A percentile compares a stretch with the other conserved stretches of the same genome.
Evolutionary conservation across 306 rosid genomes (phyloP).

Genomic region (Citrullus amarus): DNA sequence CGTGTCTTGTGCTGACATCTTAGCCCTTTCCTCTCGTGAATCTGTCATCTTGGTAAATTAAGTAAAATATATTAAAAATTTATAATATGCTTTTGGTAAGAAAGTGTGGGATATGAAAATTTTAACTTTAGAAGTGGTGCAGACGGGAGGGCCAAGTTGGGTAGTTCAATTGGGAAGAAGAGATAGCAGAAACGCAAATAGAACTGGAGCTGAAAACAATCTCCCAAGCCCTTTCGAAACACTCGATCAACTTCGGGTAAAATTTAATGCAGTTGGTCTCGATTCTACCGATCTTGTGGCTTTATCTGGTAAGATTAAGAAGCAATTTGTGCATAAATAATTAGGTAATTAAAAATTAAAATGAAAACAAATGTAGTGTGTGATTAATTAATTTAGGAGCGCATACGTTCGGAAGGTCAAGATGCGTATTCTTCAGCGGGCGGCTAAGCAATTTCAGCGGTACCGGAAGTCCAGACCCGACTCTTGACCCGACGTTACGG

Average conservation of each 20-base stretch:
- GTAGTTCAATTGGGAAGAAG: constrained; percentile 24
- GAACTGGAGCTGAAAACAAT: neutral
- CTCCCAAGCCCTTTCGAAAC: constrained; percentile 10
- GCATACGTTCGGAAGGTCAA: constrained; percentile 36
- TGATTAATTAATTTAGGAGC: constrained; percentile 12
- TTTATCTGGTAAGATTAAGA: constrained; percentile 11
- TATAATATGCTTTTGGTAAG: no score
- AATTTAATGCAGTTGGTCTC: constrained; percentile 13
- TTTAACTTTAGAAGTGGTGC: no score
- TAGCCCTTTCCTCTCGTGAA: constrained; percentile 30
- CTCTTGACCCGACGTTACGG: constrained; percentile 12
- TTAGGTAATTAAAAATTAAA: no score
- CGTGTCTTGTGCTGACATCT: constrained; percentile 40
- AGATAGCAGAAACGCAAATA: constrained; percentile 19
- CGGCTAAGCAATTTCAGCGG: constrained; percentile 18
- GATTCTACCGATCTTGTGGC: constrained; percentile 21
- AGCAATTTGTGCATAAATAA: no score
- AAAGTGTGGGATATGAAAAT: no score
- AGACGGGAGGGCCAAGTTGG: constrained; percentile 23
- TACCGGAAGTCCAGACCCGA: constrained; percentile 24
- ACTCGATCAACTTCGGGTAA: neutral
- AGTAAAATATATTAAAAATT: no score
- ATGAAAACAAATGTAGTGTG: no score
- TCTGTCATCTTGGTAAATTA: constrained; percentile 16
- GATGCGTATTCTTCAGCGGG: constrained; percentile 3